Conservation (phyloP, 805 yeast species). For the Teunomyces gatunensis region DNA sequence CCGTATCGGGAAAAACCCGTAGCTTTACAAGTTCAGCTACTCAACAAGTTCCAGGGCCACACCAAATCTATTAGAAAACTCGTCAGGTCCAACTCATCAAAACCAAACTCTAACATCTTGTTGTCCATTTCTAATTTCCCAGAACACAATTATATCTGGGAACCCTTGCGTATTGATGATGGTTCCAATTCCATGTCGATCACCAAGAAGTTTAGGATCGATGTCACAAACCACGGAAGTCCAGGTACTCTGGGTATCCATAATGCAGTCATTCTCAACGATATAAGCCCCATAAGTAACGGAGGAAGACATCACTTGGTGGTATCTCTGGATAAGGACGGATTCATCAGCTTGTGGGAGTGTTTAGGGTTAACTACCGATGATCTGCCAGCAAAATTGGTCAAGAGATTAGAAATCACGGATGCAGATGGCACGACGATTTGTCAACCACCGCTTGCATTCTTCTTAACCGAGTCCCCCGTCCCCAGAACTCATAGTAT, state of each 20-base stretch:
- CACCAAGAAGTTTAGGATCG: slow-evolving; percentile 32
- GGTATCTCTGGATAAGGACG: slow-evolving; percentile 28
- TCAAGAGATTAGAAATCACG: slow-evolving; percentile 15
- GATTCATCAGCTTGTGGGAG: slow-evolving; percentile 58
- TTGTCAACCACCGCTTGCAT: slow-evolving; percentile 20
- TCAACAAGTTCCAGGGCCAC: slow-evolving; percentile 76
- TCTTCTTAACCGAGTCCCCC: slow-evolving; percentile 15
- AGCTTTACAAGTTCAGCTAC: slow-evolving; percentile 10
- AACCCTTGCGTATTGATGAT: slow-evolving; percentile 28
- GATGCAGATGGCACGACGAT: slow-evolving; percentile 5
- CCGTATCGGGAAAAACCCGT: neutral
- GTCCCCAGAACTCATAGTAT: neutral
- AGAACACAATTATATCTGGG: slow-evolving; percentile 41
- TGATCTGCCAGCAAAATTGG: slow-evolving; percentile 27
- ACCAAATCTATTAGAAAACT: slow-evolving; percentile 71
- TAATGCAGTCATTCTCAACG: slow-evolving; percentile 34
- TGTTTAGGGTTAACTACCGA: slow-evolving; percentile 39
- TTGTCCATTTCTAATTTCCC: slow-evolving; percentile 40
- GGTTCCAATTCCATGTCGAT: slow-evolving; percentile 20
- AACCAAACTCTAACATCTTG: slow-evolving; percentile 20
- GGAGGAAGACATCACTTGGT: slow-evolving; percentile 30
- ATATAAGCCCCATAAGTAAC: slow-evolving; percentile 18
- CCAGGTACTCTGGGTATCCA: slow-evolving; percentile 15
- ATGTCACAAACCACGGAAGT: slow-evolving; percentile 14
- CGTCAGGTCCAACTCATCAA: slow-evolving; percentile 51